Base-by-base conservation (phyloP, 495 filamentous ascomycete genomes). In the Recurvomyces mirabilis region DNA sequence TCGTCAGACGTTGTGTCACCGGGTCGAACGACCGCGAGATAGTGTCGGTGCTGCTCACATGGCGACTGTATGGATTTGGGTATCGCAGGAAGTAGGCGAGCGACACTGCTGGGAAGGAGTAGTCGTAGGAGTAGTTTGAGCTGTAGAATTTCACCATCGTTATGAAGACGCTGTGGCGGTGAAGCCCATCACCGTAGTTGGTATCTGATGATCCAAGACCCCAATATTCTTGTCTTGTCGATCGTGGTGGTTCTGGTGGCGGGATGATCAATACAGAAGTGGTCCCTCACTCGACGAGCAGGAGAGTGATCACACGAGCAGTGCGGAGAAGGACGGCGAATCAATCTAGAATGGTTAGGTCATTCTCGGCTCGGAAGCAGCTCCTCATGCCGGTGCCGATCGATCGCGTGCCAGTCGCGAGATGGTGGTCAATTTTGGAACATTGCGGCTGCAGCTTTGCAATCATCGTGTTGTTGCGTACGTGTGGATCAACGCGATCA, bases 61-160 rank as follows among this genome's bases (percentile, higher is more conserved):
- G 91, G 53, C 74, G 83, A 47, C 83, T 81, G 65, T 94, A 95
- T 10, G 91, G 91, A 62, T 99, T 99, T 13, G 91, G 93, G 64
- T 99, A 99, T 29, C 91, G 88, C 39, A 99, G 84, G 72, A 95
- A 96, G 74, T 94, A 99, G 66, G 91, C 91, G 50, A 99, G 81
- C 7, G 87, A 88, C 30, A 99, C 91, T 49, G 81, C 77, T 47
- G 87, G 80, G 64, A 91, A 93, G 54, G 84, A 79, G 64, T 94
- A 93, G 63, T 84, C 78, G 69, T 96, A 96, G 64, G 75, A 79
- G 64, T 84, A 91, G 60, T 73, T 74, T 60, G 78, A 84, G 59
- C 88, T 84, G 70, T 91, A 87, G 67, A 87, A 85, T 65, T 87
- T 87, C 60, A 89, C 85, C 70, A 76, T 87, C 45, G 22, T 60